phyloP scores from a whole-genome alignment of 768 basidiomycete genomes.

The Lactarius trivialis region DNA sequence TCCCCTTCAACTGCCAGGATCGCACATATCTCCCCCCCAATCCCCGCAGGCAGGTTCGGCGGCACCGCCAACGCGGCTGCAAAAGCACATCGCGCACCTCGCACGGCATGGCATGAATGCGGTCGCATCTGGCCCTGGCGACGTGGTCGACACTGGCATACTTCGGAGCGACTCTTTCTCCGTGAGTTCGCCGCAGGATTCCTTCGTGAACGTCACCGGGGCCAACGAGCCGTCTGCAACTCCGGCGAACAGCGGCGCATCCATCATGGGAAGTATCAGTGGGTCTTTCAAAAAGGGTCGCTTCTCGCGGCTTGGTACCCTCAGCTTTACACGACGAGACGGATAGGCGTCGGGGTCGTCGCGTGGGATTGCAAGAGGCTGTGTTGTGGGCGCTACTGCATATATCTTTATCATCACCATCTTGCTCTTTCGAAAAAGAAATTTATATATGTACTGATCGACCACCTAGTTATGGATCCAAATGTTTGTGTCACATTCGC shows the following conservation, averaged over 20 bases:
- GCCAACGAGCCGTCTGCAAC: constrained; percentile 30
- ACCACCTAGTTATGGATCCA: background rate
- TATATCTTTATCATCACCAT: constrained; percentile 1
- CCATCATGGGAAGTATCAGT: constrained; percentile 56
- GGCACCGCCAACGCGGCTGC: constrained; percentile 59
- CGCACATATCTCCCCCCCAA: constrained; percentile 40
- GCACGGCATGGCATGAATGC: constrained; percentile 79
- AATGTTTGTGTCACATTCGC: too few species aligned
- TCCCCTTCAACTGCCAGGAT: constrained; percentile 46
- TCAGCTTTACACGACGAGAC: constrained; percentile 55
- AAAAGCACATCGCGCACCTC: constrained; percentile 74
- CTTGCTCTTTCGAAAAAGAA: background rate
- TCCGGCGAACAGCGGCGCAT: constrained; percentile 44
- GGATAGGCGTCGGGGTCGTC: constrained; percentile 16
- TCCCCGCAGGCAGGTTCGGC: constrained; percentile 32
- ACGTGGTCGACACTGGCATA: constrained; percentile 27
- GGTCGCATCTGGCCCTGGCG: constrained; percentile 71
- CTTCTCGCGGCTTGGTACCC: constrained; percentile 69
- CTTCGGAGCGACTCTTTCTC: constrained; percentile 52
- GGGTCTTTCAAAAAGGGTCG: constrained; percentile 67
- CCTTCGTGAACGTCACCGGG: constrained; percentile 67
- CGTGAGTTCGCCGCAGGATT: constrained; percentile 64
- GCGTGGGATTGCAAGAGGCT: background rate
- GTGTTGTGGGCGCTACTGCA: background rate
- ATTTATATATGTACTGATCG: constrained; percentile 8